Base-by-base conservation (phyloP, 2,329 filamentous ascomycete genomes). In the Fusarium incarnatum region DNA sequence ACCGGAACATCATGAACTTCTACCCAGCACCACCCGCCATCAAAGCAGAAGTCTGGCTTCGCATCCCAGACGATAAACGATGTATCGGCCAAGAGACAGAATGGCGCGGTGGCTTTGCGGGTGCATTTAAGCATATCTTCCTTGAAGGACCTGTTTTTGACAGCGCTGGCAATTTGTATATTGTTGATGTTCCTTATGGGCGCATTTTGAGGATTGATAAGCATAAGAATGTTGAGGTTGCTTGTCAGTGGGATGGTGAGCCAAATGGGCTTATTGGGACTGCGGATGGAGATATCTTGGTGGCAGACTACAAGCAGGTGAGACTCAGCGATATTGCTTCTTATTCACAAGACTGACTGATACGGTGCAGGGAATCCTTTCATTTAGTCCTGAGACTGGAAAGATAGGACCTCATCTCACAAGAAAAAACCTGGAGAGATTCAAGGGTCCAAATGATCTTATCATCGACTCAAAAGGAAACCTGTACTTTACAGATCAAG, bases 401-500 rank as follows among this genome's bases (percentile, higher is more conserved):
- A 71, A 64, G 4, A 70, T 82, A 11, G 72, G 68, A 2, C 76
- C 78, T 0, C 73, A 78, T 22, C 54, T 83, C 13, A 77, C 78
- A 8, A 71, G 77, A n/a, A 75, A 75, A 47, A 79, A 83, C 44
- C 75, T 83, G 1, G 81, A 83, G 47, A 74, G 81, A 6, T 83
- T 83, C 72, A 83, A 83, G 56, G 81, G 81, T 0, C 79, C 78
- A 0, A 83, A 83, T 49, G 81, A 83, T 55, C 68, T 83, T 2
- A 77, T 82, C 18, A 50, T 82, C 6, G 79, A 80, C 28, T 81
- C 78, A 0, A 75, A 76, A 16, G 71, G 74, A 6, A 78, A 80
- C 28, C 63, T 83, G 6, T 83, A 82, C 70, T 83, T 83, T 37
- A 83, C 82, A 3, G 81, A 83, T 44, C 82, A 83, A 69, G 81